Percentiles rank a stretch among this genome's conserved stretches.
Evolutionary conservation across 164 flowering plant species (phyloP).

Genomic region (Cinnamomum chago): DNA sequence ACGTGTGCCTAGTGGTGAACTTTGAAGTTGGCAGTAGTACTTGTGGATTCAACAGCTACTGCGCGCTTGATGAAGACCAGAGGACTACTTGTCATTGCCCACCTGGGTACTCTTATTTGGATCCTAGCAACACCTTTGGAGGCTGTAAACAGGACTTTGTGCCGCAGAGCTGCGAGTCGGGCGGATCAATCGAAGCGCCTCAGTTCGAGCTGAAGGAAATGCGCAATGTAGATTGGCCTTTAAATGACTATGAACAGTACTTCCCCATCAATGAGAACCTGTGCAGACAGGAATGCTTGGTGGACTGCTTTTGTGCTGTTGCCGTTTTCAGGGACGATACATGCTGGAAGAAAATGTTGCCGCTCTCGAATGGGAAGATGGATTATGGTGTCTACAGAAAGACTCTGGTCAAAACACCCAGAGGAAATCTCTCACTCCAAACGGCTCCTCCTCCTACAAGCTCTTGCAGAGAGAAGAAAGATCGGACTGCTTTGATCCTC

Average conservation of each 20-base stretch:
- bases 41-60: constrained; percentile 50
- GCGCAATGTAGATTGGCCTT: constrained; percentile 10
- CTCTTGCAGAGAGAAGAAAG: neutral
- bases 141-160: constrained; percentile 6
- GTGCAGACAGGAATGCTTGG: constrained; percentile 14
- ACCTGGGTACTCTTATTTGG: constrained; percentile 8
- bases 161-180: neutral
- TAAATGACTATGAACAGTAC: neutral
- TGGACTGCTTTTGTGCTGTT: constrained; percentile 22
- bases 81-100: constrained; percentile 40
- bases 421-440: constrained; percentile 4
- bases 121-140: neutral
- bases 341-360: constrained; percentile 22
- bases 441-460: neutral
- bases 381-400: constrained; percentile 2
- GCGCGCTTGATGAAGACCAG: constrained; percentile 21
- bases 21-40: constrained; percentile 18
- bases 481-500: neutral
- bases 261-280: neutral
- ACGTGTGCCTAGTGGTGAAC: neutral
- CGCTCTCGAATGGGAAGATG: constrained; percentile 13
- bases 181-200: neutral
- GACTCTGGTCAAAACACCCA: constrained; percentile 15
- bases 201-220: neutral
- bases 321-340: constrained; percentile 3